Evolutionary conservation across 495 filamentous ascomycete genomes (phyloP).

Genomic region (Lentithecium fluviatile): DNA sequence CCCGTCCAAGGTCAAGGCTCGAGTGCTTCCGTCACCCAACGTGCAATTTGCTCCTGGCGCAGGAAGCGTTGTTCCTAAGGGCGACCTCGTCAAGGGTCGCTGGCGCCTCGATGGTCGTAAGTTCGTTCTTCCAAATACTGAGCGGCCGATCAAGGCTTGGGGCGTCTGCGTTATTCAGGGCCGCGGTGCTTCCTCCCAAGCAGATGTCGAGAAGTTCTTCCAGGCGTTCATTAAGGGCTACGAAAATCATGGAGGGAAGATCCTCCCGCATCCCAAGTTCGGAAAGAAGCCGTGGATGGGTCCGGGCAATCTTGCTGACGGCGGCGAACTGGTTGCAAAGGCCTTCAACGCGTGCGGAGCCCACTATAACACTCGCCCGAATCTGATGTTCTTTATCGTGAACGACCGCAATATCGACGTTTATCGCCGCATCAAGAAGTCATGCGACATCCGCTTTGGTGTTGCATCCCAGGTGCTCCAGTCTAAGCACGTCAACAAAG

Average conservation of each 20-base stretch:
- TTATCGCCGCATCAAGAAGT: conserved; percentile 81
- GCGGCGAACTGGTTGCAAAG: conserved; percentile 54
- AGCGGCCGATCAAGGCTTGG: conserved; percentile 63
- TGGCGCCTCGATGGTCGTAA: conserved; percentile 85
- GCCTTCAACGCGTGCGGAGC: conserved; percentile 53
- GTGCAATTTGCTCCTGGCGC: conserved; percentile 54
- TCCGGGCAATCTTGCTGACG: conserved; percentile 46
- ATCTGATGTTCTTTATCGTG: conserved; percentile 65
- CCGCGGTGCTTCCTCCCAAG: conserved; percentile 36
- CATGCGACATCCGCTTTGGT: conserved; percentile 75
- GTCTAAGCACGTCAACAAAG: conserved; percentile 57
- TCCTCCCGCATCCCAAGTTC: conserved; percentile 40
- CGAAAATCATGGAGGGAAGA: conserved; percentile 66
- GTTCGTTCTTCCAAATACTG: conserved; percentile 61
- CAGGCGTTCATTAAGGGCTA: conserved; percentile 59
- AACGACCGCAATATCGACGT: conserved; percentile 59
- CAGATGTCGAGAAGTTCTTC: conserved; percentile 37
- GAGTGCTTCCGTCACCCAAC: conserved; percentile 68
- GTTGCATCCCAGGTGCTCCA: conserved; percentile 72
- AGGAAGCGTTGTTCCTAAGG: conserved; percentile 52
- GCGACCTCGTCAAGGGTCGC: conserved; percentile 55
- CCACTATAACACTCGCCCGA: conserved; percentile 43
- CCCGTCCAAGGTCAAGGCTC: conserved; percentile 63
- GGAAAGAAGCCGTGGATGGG: conserved; percentile 44
- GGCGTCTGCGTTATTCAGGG: conserved; percentile 59